Conservation (phyloP, 1,284 basidiomycete species). For the Ceratorhiza oryzae-sativae region DNA sequence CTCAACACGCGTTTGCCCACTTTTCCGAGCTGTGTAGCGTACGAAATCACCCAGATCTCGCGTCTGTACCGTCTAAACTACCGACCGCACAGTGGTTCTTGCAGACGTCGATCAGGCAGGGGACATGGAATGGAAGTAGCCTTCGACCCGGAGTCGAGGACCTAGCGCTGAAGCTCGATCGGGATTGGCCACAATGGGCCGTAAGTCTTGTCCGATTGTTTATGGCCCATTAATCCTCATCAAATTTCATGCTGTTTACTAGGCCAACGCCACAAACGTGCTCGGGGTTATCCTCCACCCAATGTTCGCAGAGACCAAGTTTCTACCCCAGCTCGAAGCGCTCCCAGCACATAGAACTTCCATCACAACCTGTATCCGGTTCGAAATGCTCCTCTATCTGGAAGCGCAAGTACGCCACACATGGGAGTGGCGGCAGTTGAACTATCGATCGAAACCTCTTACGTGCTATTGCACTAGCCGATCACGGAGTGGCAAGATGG, state of each 20-base stretch:
- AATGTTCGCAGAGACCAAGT: not conserved
- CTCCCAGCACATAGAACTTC: slow-evolving; percentile 14
- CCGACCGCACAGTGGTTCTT: slow-evolving; percentile 19
- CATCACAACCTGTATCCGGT: slow-evolving; percentile 12
- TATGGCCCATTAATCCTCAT: not conserved
- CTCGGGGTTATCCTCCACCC: slow-evolving; percentile 11
- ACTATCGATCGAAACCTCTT: not conserved
- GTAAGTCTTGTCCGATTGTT: not conserved
- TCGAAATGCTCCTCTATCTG: slow-evolving; percentile 9
- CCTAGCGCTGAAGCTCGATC: slow-evolving; percentile 11
- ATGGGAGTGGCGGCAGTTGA: slow-evolving; percentile 16
- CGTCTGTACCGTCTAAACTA: slow-evolving; percentile 3
- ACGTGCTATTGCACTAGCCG: slow-evolving; percentile 9
- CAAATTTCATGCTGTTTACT: not conserved
- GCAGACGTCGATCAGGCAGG: not conserved
- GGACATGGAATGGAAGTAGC: not conserved
- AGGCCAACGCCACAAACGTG: slow-evolving; percentile 28
- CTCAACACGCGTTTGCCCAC: slow-evolving; percentile 14
- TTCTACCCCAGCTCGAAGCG: slow-evolving; percentile 7
- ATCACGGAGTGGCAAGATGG: not conserved
- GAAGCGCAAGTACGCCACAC: slow-evolving; percentile 24
- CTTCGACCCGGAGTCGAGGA: not conserved
- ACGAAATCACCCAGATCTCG: not conserved
- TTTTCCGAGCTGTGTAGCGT: slow-evolving; percentile 24
- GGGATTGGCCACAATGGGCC: slow-evolving; percentile 30